Conservation (phyloP, 2,329 filamentous ascomycete genomes). For the Chaetomium globosum region DNA sequence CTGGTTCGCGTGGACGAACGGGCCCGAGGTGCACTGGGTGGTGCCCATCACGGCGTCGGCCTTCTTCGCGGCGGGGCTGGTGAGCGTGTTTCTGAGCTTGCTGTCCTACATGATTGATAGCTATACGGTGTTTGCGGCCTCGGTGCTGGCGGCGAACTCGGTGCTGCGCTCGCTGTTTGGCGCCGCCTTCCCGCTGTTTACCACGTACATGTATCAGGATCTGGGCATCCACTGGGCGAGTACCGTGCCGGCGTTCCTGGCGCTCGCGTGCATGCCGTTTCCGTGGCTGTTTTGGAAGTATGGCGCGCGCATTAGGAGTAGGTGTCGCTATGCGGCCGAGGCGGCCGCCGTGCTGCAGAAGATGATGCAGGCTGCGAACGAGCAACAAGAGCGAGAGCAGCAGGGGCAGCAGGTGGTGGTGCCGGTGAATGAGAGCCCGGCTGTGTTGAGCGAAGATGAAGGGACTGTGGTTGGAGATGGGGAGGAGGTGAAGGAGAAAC, state of each 20-base stretch:
- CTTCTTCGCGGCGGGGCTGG: conserved; percentile 51
- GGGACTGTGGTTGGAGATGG: conserved; percentile 26
- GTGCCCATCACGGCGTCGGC: conserved; percentile 45
- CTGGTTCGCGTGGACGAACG: conserved; percentile 70
- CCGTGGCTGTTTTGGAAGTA: conserved; percentile 78
- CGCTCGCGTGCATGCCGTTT: conserved; percentile 70
- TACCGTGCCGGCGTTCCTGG: conserved; percentile 72
- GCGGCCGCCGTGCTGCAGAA: conserved; percentile 62
- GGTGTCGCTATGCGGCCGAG: conserved; percentile 71
- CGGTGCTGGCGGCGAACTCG: conserved; percentile 71
- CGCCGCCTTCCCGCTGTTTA: conserved; percentile 73
- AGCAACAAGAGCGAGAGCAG: conserved; percentile 2
- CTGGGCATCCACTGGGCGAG: conserved; percentile 77
- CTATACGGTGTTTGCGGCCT: conserved; percentile 76
- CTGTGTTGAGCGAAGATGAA: conserved; percentile 32
- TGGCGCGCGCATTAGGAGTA: conserved; percentile 63
- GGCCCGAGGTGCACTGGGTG: conserved; percentile 40
- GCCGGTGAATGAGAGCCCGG: conserved; percentile 19
- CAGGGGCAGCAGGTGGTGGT: conserved; percentile 5
- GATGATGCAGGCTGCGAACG: conserved; percentile 40
- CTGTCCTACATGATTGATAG: conserved; percentile 71
- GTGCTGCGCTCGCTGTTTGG: conserved; percentile 73
- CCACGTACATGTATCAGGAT: conserved; percentile 58
- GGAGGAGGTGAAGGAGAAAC: conserved; percentile 19
- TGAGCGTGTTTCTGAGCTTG: conserved; percentile 67